Base-by-base conservation (phyloP, 2,329 filamentous ascomycete species). In the Penicillium rolfsii region DNA sequence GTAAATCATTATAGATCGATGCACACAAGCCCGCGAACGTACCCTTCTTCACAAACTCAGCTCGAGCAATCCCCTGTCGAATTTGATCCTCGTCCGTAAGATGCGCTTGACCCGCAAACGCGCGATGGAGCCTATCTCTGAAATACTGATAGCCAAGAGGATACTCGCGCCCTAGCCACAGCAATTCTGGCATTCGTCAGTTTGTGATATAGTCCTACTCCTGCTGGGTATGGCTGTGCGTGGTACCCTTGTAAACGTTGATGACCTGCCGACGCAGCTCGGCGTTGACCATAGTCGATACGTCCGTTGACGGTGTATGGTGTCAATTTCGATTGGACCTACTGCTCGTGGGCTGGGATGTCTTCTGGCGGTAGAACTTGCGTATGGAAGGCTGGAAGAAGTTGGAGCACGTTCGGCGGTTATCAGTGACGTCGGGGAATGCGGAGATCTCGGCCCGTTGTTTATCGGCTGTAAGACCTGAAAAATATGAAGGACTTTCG, bases 1-100 rank as follows among this genome's bases (percentile, higher is more conserved):
- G 50, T 16, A 26, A 52, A 11, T 12, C 11, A 30, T 28, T n/a
- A 28, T 48, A 5, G 16, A 48, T 48, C n/a, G 12, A 28, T 12
- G 5, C 22, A n/a, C 16, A 28, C 12, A 36, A 1, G 1, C 30
- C 11, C 9, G 26, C n/a, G 4, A 59, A 61, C 73, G 59, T 72
- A 92, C 92, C 92, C 83, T 96, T 97, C 78, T 91, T 96, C 4
- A 98, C 92, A 76, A 90, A 97, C 67, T 96, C 87, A 0, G 93
- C 94, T 62, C 89, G 83, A 43, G 85, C 83, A 58, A 99, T 91
- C 0, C 87, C 91, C 62, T 88, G 83, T 45, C 83, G 84, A 53
- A 99, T 97, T 70, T 91, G 84, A 7, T 84, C 85, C 64, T 94
- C 89, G 67, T 95, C 87, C 2, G 81, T 83, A 60, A 97, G 73